Evolutionary conservation across 140 eudicot genomes (phyloP).

Genomic region (Cichorium intybus): DNA sequence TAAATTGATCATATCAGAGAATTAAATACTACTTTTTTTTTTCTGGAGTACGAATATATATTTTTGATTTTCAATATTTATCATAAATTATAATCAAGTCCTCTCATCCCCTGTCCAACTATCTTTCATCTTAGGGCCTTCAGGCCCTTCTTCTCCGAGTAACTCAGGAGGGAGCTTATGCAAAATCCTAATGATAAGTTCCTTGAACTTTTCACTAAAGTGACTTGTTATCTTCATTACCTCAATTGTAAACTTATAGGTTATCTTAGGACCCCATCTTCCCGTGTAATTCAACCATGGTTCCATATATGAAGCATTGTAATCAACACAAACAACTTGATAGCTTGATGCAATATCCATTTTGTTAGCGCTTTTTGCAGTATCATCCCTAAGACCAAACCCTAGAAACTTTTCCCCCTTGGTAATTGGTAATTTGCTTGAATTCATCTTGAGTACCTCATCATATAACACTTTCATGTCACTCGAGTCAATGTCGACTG

Average conservation of each 20-base stretch:
- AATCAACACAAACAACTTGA: conserved; percentile 19
- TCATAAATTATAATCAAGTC: background rate
- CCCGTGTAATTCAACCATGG: conserved; percentile 36
- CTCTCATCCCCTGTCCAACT: conserved; percentile 28
- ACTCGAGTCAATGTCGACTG: background rate
- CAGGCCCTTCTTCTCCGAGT: conserved; percentile 36
- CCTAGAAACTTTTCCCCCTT: conserved; percentile 14
- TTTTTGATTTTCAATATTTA: background rate
- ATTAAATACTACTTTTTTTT: background rate
- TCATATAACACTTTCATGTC: conserved; percentile 7
- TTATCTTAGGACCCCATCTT: conserved; percentile 38
- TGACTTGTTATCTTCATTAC: background rate
- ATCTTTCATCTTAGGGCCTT: conserved; percentile 34
- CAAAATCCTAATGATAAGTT: background rate
- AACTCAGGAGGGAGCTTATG: conserved; percentile 21
- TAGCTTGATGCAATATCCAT: conserved; percentile 29
- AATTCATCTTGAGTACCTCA: background rate
- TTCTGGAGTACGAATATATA: background rate
- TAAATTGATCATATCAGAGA: background rate
- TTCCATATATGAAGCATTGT: background rate
- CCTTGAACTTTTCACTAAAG: background rate
- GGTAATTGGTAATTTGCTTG: conserved; percentile 4
- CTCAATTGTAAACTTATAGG: conserved; percentile 8
- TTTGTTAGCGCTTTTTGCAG: conserved; percentile 17
- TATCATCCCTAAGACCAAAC: conserved; percentile 26